Conservation (phyloP, 345 rosid species). For the Durio zibethinus region DNA sequence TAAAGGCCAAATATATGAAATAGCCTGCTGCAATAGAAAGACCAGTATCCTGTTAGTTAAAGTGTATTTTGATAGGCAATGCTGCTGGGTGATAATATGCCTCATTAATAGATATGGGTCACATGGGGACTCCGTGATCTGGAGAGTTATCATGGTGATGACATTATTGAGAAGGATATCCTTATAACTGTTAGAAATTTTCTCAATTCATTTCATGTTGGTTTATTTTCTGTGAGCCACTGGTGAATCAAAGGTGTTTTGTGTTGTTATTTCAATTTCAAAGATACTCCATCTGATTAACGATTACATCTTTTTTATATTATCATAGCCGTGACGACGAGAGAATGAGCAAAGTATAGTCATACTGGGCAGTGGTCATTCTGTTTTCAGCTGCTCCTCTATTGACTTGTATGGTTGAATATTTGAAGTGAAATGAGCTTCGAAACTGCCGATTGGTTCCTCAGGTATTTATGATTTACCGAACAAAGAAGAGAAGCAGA, state of each 20-base stretch:
- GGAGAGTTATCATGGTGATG: not conserved
- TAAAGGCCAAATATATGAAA: not conserved
- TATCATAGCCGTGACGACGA: not conserved
- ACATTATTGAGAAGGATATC: not conserved
- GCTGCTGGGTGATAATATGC: not conserved
- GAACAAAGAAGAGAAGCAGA: too few relatives aligned
- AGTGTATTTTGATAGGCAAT: not conserved
- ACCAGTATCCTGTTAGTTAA: not conserved
- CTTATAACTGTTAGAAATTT: not conserved
- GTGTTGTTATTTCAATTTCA: not conserved
- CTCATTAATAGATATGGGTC: not conserved
- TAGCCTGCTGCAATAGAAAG: not conserved
- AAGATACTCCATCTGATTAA: not conserved
- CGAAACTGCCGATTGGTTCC: not conserved
- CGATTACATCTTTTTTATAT: not conserved
- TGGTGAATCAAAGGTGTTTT: not conserved
- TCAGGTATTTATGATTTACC: too few relatives aligned
- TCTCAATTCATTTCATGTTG: not conserved
- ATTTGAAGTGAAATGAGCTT: not conserved
- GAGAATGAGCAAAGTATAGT: not conserved
- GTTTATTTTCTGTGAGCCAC: not conserved
- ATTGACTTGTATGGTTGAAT: not conserved
- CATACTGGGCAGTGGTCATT: not conserved
- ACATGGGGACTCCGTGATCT: too few relatives aligned
- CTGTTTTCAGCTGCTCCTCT: not conserved